Percentiles rank a stretch among this genome's conserved stretches.
Conservation (phyloP, 208 protist species). For the Leishmania arabica region DNA sequence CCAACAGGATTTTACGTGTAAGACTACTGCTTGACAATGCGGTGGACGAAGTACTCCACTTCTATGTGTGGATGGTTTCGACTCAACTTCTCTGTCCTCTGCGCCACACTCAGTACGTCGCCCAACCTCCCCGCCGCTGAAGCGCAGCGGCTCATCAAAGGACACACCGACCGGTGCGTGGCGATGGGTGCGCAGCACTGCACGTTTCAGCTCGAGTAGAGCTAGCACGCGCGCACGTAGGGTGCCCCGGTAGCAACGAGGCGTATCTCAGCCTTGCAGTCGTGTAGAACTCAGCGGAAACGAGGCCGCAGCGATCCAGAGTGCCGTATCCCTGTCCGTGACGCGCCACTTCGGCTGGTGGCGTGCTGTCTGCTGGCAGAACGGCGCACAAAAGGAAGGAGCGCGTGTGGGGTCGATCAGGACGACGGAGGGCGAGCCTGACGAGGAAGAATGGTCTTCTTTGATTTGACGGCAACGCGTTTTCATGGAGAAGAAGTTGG, state of each 20-base stretch:
- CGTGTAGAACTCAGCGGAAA: neutral
- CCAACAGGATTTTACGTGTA: slow-evolving; percentile 16
- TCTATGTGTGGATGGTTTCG: slow-evolving; percentile 20
- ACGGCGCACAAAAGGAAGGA: neutral
- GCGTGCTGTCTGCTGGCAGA: neutral
- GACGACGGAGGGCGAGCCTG: neutral
- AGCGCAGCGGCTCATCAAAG: slow-evolving; percentile 20
- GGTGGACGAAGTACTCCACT: slow-evolving; percentile 23
- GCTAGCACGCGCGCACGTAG: slow-evolving; percentile 8
- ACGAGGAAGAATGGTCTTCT: neutral
- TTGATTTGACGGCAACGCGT: neutral
- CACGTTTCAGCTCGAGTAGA: slow-evolving; percentile 23
- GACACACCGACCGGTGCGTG: slow-evolving; percentile 23
- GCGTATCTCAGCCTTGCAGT: neutral
- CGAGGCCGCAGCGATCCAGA: neutral
- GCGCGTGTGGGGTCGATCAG: neutral
- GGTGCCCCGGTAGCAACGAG: slow-evolving; percentile 5
- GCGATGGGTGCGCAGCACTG: slow-evolving; percentile 27
- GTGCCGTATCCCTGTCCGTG: neutral
- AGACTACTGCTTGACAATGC: slow-evolving; percentile 8
- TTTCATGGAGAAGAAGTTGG: neutral
- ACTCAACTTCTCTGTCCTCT: slow-evolving; percentile 19
- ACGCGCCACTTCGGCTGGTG: neutral
- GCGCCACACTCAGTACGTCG: slow-evolving; percentile 18
- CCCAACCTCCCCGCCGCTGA: slow-evolving; percentile 9